Evolutionary conservation across 352 stramenopile species (phyloP).

Genomic region (Globisporangium nodosum): DNA sequence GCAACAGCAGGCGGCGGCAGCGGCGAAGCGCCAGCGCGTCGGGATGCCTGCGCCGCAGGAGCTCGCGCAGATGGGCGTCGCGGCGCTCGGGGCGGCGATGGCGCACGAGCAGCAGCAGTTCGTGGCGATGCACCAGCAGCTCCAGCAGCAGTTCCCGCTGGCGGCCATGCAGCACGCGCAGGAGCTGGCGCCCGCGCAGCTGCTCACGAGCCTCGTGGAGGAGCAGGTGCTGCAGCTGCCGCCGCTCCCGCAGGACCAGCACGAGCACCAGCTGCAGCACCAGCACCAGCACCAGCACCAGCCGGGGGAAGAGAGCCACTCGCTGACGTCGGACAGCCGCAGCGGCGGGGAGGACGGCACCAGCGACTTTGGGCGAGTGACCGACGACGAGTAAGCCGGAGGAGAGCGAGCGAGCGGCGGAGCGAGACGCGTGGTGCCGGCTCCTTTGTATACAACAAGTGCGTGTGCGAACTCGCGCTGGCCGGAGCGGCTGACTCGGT

Average conservation of each 20-base stretch:
- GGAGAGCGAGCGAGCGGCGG: background rate
- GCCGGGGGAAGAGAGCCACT: conserved; percentile 1
- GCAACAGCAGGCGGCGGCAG: background rate
- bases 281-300: background rate
- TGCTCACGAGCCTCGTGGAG: background rate
- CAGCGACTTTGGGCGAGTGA: conserved; percentile 1
- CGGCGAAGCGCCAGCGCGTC: background rate
- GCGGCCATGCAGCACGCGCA: background rate
- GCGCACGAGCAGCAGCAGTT: conserved; percentile 1
- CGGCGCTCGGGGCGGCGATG: background rate
- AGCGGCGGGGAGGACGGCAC: background rate
- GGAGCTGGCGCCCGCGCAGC: conserved; percentile 3
- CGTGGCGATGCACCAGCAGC: background rate
- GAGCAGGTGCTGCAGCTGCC: conserved; percentile 2
- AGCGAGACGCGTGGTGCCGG: background rate
- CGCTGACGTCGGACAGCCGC: background rate
- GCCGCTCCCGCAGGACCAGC: background rate
- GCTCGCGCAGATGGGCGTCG: background rate
- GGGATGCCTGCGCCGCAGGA: background rate
- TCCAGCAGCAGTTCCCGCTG: background rate
- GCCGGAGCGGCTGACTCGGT: too few relatives aligned
- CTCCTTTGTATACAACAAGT: background rate
- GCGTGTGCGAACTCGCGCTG: background rate
- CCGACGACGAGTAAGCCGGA: background rate
- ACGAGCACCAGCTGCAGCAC: background rate